phyloP scores from a whole-genome alignment of 345 rosid species.

The Atalantia buxifolia region DNA sequence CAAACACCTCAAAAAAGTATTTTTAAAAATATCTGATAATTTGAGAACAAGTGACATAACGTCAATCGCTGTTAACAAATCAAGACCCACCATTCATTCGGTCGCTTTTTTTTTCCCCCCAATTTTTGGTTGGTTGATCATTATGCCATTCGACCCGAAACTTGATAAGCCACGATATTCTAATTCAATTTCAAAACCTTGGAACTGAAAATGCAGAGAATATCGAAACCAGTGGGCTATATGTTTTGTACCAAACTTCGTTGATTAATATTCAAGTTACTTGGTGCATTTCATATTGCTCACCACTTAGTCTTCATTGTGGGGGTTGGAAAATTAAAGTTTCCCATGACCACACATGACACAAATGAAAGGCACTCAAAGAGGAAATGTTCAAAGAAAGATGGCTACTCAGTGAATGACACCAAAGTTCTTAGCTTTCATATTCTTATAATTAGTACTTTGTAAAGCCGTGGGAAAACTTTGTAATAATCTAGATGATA shows the following conservation, averaged over 20 bases:
- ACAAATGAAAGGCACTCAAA: background rate
- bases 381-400: background rate
- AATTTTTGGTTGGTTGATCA: background rate
- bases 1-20: too few species aligned
- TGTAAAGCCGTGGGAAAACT: too few species aligned
- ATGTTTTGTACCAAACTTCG: background rate
- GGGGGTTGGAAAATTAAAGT: background rate
- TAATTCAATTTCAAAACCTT: background rate
- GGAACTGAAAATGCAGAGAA: background rate
- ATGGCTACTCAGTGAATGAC: background rate
- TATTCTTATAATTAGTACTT: too few species aligned
- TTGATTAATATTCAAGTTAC: background rate
- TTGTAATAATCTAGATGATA: too few species aligned
- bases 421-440: background rate
- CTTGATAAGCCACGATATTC: background rate
- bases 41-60: too few species aligned
- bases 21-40: too few species aligned
- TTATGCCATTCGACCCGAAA: background rate
- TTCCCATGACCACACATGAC: background rate
- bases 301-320: background rate
- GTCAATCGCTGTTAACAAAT: too few species aligned
- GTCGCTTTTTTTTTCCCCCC: background rate
- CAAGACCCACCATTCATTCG: too few species aligned
- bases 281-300: background rate
- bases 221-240: background rate